A percentile compares a stretch with the other conserved stretches of the same genome.
phyloP scores from a whole-genome alignment of 2,329 filamentous ascomycete genomes.

The Orbilia blumenaviensis region DNA sequence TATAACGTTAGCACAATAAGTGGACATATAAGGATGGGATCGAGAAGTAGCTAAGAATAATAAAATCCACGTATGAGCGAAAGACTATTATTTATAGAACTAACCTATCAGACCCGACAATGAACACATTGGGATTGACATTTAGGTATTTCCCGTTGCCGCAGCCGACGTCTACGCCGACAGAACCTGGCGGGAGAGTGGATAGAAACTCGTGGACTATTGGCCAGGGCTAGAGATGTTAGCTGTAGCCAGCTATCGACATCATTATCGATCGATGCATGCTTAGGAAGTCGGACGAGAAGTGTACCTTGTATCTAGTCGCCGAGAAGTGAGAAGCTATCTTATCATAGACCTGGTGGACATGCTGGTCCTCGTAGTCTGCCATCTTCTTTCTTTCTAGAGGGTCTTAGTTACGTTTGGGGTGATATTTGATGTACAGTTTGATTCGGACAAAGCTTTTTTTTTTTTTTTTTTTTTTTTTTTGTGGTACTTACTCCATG shows the following conservation, averaged over 20 bases:
- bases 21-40: no score
- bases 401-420: background rate
- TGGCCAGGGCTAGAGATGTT: slow-evolving; percentile 79
- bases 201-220: slow-evolving; percentile 82
- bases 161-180: slow-evolving; percentile 92
- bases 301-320: slow-evolving; percentile 70
- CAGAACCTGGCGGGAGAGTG: slow-evolving; percentile 71
- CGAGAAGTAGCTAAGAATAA: background rate
- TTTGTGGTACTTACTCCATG: no score
- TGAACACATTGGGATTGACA: slow-evolving; percentile 79
- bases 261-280: no score
- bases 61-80: slow-evolving; percentile 57
- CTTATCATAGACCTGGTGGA: slow-evolving; percentile 89
- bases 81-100: slow-evolving; percentile 63
- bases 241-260: slow-evolving; percentile 60
- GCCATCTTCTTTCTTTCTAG: background rate
- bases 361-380: slow-evolving; percentile 82
- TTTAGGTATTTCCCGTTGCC: slow-evolving; percentile 95
- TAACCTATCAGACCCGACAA: slow-evolving; percentile 85
- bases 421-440: slow-evolving; percentile 7
- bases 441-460: no score
- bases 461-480: no score
- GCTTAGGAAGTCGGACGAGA: no score
- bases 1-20: no score
- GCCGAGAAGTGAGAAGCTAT: slow-evolving; percentile 86